Base-by-base conservation (phyloP, 495 filamentous ascomycete genomes). In the Barbatosphaeria neglecta region DNA sequence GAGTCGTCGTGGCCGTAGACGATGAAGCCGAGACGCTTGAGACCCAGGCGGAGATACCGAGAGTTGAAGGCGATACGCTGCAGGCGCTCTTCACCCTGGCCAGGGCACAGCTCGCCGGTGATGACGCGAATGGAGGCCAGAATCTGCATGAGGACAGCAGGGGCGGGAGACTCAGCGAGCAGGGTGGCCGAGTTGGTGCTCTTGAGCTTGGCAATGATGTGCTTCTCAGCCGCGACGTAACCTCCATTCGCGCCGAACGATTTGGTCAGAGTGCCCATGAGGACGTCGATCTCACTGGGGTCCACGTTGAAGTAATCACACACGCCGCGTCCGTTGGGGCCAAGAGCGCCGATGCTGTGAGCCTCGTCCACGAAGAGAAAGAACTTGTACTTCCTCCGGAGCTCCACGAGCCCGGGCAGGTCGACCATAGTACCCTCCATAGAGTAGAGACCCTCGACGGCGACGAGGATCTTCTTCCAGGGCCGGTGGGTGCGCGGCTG, bases 341-440 rank as follows among this genome's bases (percentile, higher is more conserved):
- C 92, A 44, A 96, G 77, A 37, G 93, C 92, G 51, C 92, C 92
- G 49, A 98, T 82, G 13, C 90, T 96, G 69, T 98, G 92, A 13
- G 92, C 92, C 69, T 98, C 92, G 58, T 98, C 92, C 44, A 98
- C 74, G 50, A 94, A 98, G 15, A 98, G 77, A 58, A 86, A 72
- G 69, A 94, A 97, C 73, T 94, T 97, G 77, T 98, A 98, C 56
- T 84, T 88, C 60, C 81, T 84, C 73, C 92, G 95, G 54, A 98
- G 74, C 31, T 70, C 73, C 48, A 98, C 63, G 35, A 98, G 63
- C 47, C 86, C 87, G 13, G 90, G 92, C 23, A 98, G 77, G 57
- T 98, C 90, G 62, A 84, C 87, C 90, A 98, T 96, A 38, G 90
- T 95, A 24, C 92, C 92, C 66, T 98, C 92, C 92, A 98, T 98